phyloP scores from a whole-genome alignment of 2,329 filamentous ascomycete genomes.

The Neopestalotiopsis rosae region DNA sequence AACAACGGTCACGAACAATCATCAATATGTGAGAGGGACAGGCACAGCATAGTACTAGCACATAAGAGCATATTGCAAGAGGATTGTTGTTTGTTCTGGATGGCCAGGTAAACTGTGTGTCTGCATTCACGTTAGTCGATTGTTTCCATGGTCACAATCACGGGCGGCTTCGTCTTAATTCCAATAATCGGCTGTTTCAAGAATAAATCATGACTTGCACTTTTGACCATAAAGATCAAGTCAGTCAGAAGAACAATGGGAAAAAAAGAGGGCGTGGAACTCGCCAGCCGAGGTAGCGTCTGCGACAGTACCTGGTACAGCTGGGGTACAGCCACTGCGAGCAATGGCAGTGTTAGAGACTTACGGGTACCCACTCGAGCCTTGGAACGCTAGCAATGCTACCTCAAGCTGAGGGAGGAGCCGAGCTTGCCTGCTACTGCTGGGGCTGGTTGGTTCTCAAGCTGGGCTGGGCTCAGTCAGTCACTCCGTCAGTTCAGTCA shows the following conservation, averaged over 20 bases:
- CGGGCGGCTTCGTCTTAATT: no score
- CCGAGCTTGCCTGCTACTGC: neutral
- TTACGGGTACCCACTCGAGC: conserved; percentile 28
- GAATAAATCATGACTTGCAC: no score
- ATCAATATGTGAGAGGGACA: neutral
- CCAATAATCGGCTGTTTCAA: no score
- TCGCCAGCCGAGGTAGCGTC: conserved; percentile 15
- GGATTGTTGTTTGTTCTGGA: no score
- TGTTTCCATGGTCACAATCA: no score
- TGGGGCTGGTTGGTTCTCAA: neutral
- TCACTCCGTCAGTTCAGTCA: neutral
- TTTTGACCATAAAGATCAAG: neutral
- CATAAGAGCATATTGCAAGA: no score
- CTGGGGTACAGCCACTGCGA: conserved; percentile 31
- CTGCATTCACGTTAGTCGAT: no score
- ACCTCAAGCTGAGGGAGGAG: neutral
- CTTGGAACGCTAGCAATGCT: conserved; percentile 23
- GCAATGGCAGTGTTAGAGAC: conserved; percentile 32
- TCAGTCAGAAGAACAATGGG: conserved; percentile 3
- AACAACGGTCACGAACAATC: neutral
- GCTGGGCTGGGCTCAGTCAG: no score
- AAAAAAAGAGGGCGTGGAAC: neutral
- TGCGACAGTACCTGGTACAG: conserved; percentile 26
- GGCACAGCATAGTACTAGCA: neutral
- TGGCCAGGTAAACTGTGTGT: no score